These are phyloP conservation scores for Fusarium sp. DNA, from an alignment of 2,329 filamentous ascomycete genomes.

Conservation along the genomic window DNA sequence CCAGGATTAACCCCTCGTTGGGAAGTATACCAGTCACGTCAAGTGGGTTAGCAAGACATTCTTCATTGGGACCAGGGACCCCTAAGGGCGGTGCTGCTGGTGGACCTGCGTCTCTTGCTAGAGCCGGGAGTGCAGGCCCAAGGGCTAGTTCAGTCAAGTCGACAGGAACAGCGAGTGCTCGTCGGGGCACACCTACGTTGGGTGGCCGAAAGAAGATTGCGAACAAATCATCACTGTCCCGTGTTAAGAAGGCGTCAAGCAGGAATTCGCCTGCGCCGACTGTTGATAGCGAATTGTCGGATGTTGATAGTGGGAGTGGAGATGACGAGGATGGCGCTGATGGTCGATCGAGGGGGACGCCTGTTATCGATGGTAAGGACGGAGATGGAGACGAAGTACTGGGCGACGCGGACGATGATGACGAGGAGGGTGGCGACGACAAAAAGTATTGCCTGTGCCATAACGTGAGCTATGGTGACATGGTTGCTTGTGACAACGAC, in stretches of 20 bases:
- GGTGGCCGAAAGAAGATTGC: slow-evolving; percentile 60
- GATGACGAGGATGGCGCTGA: slow-evolving; percentile 60
- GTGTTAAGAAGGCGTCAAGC: slow-evolving; percentile 67
- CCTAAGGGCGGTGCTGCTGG: slow-evolving; percentile 57
- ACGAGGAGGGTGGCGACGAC: slow-evolving; percentile 79
- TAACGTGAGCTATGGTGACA: slow-evolving; percentile 85
- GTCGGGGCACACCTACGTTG: slow-evolving; percentile 61
- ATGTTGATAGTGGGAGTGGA: slow-evolving; percentile 67
- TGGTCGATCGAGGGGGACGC: slow-evolving; percentile 46
- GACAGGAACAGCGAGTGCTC: slow-evolving; percentile 49
- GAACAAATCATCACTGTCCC: slow-evolving; percentile 70
- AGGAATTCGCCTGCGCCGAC: slow-evolving; percentile 72
- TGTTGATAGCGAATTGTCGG: slow-evolving; percentile 73
- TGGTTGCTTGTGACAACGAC: slow-evolving; percentile 90
- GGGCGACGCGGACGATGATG: slow-evolving; percentile 65
- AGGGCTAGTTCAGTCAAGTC: slow-evolving; percentile 61
- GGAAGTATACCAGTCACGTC: slow-evolving; percentile 62
- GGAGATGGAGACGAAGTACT: slow-evolving; percentile 64
- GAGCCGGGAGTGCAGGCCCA: slow-evolving; percentile 70
- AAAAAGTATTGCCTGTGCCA: slow-evolving; percentile 88
- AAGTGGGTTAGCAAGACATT: slow-evolving; percentile 69
- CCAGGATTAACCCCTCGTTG: slow-evolving; percentile 59
- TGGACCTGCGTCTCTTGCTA: slow-evolving; percentile 49
- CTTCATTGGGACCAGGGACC: slow-evolving; percentile 71
- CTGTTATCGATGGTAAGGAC: slow-evolving; percentile 50